A percentile compares a stretch with the other conserved stretches of the same genome.
Evolutionary conservation across 257 asterid species (phyloP).

Genomic region (Solanum pimpinellifolium): DNA sequence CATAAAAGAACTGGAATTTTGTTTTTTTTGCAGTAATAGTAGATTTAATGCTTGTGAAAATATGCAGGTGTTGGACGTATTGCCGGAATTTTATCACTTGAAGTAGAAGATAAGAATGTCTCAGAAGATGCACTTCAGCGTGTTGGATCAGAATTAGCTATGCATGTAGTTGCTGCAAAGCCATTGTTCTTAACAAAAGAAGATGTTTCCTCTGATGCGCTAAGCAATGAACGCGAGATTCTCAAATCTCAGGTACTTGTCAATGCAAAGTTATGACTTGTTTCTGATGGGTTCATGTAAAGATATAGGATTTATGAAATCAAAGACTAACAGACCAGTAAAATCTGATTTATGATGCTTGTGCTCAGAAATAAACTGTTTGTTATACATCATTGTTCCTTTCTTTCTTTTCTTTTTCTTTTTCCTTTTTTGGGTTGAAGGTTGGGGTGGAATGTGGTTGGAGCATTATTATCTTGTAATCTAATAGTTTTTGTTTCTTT

Average conservation of each 20-base stretch:
- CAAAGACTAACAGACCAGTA: not conserved
- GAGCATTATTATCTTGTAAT: not conserved
- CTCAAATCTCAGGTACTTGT: constrained; percentile 80
- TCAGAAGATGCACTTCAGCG: constrained; percentile 61
- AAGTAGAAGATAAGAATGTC: constrained; percentile 61
- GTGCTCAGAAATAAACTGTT: not conserved
- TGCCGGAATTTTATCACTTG: constrained; percentile 84
- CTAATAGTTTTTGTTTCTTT: not conserved
- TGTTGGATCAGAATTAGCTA: constrained; percentile 89
- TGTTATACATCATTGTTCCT: not conserved
- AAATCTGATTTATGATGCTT: not conserved
- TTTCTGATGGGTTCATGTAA: not conserved
- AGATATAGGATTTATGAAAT: not conserved
- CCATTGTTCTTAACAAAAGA: constrained; percentile 77
- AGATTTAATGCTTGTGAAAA: not conserved
- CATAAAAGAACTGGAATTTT: not conserved
- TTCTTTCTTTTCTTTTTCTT: not conserved
- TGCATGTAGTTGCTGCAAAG: constrained; percentile 95
- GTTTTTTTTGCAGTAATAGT: not conserved
- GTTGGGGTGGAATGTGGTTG: not conserved
- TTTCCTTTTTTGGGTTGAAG: not conserved
- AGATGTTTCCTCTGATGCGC: constrained; percentile 63
- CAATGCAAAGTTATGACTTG: not conserved
- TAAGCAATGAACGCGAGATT: constrained; percentile 72
- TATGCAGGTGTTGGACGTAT: constrained; percentile 79